Base-by-base conservation (phyloP, 2,329 filamentous ascomycete species). In the Monosporascus cannonballus region DNA sequence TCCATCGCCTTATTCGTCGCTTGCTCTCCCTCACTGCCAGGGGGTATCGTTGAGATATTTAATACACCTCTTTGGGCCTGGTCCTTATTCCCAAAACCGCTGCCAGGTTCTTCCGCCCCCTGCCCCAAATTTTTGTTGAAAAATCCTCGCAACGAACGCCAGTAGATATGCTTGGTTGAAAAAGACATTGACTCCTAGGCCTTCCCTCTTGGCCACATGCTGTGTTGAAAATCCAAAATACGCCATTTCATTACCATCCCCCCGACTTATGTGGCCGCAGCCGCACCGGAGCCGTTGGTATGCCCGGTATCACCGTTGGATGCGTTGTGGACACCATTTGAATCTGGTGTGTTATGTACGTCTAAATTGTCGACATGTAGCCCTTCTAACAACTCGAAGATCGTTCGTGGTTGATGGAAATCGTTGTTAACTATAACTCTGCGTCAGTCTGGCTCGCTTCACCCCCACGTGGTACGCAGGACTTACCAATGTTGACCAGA, bases 401-500 rank as follows among this genome's bases (percentile, higher is more conserved):
- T 88, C 51, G 85, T 86, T 50, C 84, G 79, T 51, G 83, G 84
- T 62, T 90, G 80, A 69, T 96, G 90, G 84, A 99, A 99, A 69
- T 99, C 91, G 67, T 99, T 99, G 76, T 99, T 91, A 27, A 99
- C 94, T 92, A 59, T 20, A 24, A n/a, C 2, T 51, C 51, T 2
- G 49, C 53, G 47, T 55, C 54, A 56, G 34, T 45, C 47, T 44
- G 53, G 53, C 2, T 51, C 25, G n/a, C 6, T 24, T 30, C 25
- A 30, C 25, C n/a, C 30, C 38, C 14, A 24, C 15, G 14, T 17
- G 14, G n/a, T 34, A 6, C 4, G 25, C 39, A 6, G 30, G 34
- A 70, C 85, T 75, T 76, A 92, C 89, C 90, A 63, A 99, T 96
- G 67, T 99, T 99, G 61, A 99, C 82, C 54, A 99, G 77, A 67